Evolutionary conservation across 2,329 filamentous ascomycete genomes (phyloP).

Genomic region (Aspergillus fumigatus): DNA sequence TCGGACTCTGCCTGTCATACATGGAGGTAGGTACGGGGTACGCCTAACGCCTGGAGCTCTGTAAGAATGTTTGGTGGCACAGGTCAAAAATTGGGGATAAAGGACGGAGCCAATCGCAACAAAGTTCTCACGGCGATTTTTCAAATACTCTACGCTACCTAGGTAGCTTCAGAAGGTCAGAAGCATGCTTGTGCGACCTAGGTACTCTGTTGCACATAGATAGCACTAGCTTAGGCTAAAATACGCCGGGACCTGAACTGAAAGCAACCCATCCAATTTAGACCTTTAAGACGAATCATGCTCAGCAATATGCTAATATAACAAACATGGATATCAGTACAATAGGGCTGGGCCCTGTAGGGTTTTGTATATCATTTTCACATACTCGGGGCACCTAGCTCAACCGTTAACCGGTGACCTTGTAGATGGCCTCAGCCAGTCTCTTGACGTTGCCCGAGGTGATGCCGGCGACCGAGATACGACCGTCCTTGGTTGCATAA

Average conservation of each 20-base stretch:
- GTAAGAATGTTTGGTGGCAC: too few relatives aligned
- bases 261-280: neutral
- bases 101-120: neutral
- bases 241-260: neutral
- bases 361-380: constrained; percentile 4
- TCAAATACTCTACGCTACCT: constrained; percentile 25
- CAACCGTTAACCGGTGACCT: constrained; percentile 43
- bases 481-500: constrained; percentile 79
- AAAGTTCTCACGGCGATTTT: constrained; percentile 1
- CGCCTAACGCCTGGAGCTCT: too few relatives aligned
- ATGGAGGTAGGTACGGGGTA: too few relatives aligned
- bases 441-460: constrained; percentile 47
- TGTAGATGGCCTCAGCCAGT: constrained; percentile 48
- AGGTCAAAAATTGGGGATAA: neutral
- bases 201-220: too few relatives aligned
- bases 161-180: neutral
- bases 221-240: neutral
- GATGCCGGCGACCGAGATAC: constrained; percentile 49
- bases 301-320: neutral
- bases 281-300: neutral
- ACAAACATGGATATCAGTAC: neutral
- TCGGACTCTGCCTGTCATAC: too few relatives aligned
- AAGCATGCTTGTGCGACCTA: neutral
- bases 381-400: neutral
- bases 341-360: neutral